Conservation (phyloP, 768 basidiomycete species). For the Lanmaoa pseudosensibilis region DNA sequence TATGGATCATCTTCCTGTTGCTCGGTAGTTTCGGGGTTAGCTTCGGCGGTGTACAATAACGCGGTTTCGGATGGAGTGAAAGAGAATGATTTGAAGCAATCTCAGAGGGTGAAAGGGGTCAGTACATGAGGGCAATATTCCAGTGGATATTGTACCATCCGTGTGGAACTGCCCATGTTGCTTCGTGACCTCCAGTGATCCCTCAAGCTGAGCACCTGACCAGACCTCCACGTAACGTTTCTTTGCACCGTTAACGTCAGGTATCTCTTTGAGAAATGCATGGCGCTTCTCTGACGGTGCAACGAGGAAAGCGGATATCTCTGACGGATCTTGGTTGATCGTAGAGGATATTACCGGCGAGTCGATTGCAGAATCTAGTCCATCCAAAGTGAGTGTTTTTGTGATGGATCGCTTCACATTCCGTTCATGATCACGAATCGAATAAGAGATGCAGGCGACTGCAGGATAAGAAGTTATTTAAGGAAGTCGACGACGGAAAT, state of each 20-base stretch:
- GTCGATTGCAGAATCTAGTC: constrained; percentile 13
- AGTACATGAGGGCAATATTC: neutral
- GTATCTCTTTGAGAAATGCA: constrained; percentile 46
- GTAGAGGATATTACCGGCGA: constrained; percentile 11
- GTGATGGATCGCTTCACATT: constrained; percentile 47
- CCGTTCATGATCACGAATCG: constrained; percentile 49
- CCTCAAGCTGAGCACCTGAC: constrained; percentile 43
- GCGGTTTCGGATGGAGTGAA: constrained; percentile 56
- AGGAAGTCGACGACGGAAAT: no score
- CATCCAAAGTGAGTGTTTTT: constrained; percentile 37
- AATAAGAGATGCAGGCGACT: constrained; percentile 48
- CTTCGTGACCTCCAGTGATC: constrained; percentile 56
- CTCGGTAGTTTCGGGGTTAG: constrained; percentile 29
- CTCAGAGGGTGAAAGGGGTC: constrained; percentile 33
- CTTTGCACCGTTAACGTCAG: constrained; percentile 28
- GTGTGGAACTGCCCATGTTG: constrained; percentile 59
- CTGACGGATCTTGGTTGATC: constrained; percentile 25
- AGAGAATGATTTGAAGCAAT: constrained; percentile 48
- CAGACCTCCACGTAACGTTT: constrained; percentile 64
- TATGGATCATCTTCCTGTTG: constrained; percentile 29
- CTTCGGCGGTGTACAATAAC: constrained; percentile 63
- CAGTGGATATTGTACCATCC: constrained; percentile 45
- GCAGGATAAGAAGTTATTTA: neutral
- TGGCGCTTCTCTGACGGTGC: constrained; percentile 44
- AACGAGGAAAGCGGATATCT: constrained; percentile 40